Evolutionary conservation across 225 moss, liverwort and hornwort genomes (phyloP), one percentile per base, ranked within the genome.

Genomic region (Bryoerythrophyllum caledonicum): DNA sequence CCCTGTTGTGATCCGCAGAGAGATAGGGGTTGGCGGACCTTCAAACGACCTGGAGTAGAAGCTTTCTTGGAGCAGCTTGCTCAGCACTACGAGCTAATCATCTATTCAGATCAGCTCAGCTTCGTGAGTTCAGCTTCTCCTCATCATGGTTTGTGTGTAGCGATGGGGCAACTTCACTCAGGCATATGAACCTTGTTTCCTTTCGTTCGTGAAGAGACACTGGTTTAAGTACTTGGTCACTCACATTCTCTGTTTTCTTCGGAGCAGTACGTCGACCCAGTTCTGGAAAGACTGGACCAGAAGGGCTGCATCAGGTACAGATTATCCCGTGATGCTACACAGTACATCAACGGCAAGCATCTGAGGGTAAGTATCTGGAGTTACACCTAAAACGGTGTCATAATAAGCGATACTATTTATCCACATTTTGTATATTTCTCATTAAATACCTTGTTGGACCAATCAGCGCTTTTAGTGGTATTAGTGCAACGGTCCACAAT

Each of bases 1-100:
- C 46, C 15, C 48, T 64, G 58, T 24, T 70, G 43, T 79, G 55
- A 74, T 52, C 38, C 62, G 60, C 91, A 99, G 99, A 91, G 99
- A 53, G 99, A 99, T 83, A 93, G 95, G 74, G 99, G 99, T 55
- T 99, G 99, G 99, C 81, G 99, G 52, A 99, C 99, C 19, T 99
- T 99, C 54, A 99, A 99, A 79, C 81, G 99, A 74, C 99, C 99
- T 74, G 99, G 99, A 76, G 99, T 93, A 16, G 99, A 99, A 67
- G 89, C 93, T 28, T 99, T 99, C 71, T 67, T 99, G 85, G 99
- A 99, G 77, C 99, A 99, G 83, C 89, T 99, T 27, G 95, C 93
- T 67, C 99, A 95, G 80, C 93, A 93, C 53, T 99, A 99, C 61
- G 99, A 99, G 84, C 72, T 99, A 62, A 90, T 99, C 61, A 88